Evolutionary conservation across 2,329 filamentous ascomycete genomes (phyloP), one percentile per base, ranked within the genome.

Genomic region (Pyricularia sp.): DNA sequence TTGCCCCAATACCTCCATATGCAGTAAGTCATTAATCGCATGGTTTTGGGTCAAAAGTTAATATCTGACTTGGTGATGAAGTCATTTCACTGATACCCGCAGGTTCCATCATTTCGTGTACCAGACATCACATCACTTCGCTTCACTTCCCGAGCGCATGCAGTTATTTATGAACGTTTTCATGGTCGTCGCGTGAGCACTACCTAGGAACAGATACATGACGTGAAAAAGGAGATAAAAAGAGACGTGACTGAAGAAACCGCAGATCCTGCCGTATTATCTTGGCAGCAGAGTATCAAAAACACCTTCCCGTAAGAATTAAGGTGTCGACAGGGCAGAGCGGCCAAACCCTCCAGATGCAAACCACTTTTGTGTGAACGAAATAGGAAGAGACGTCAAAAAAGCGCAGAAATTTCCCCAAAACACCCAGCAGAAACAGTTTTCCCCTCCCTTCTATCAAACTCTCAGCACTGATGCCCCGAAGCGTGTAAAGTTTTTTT

Each of bases 381-480:
- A 62, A 62, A 26, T 35, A 62, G 30, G 30, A 62, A 62, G 35
- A 62, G n/a, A 35, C 31, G 24, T 62, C 26, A 35, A n/a, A 40
- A 62, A 62, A 62, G 16, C 40, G 40, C 31, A 62, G 61, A 62
- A 44, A 59, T 63, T 60, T 64, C 31, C 31, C 31, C 53, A 44
- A 60, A 64, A 64, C 49, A 60, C 55, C 53, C 63, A 64, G 61
- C 61, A 62, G 61, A 64, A 60, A 49, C 63, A 64, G 40, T 57
- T 60, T 57, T 65, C 40, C 66, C 67, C 65, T 66, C 64, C 65
- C 66, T 67, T 67, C 67, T 67, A 68, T 65, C 63, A 64, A 67
- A 65, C 65, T 67, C 67, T 63, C 64, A 66, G 60, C 66, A 65
- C 64, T 64, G 64, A 66, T 65, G 65, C 64, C 62, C 66, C 64